A percentile compares a stretch with the other conserved stretches of the same genome.
These are phyloP conservation scores for Murraya paniculata DNA, from an alignment of 345 rosid genomes.

Conservation along the genomic window DNA sequence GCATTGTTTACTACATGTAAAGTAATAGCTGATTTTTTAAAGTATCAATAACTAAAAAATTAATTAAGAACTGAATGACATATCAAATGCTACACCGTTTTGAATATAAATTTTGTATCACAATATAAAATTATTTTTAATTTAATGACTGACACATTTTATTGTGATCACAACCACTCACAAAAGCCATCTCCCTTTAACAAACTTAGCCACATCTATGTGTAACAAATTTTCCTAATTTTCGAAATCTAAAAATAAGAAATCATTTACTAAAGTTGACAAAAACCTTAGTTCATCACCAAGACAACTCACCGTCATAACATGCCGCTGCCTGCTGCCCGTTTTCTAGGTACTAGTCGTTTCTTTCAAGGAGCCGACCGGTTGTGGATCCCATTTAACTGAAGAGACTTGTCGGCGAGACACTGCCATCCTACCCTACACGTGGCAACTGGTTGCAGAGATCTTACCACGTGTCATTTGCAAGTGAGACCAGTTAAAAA, in stretches of 20 bases:
- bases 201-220: too few species aligned
- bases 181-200: too few species aligned
- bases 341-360: conserved; percentile 19
- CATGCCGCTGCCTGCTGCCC: conserved; percentile 17
- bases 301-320: neutral
- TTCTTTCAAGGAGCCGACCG: neutral
- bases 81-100: too few species aligned
- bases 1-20: too few species aligned
- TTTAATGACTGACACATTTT: too few species aligned
- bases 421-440: neutral
- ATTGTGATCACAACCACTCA: too few species aligned
- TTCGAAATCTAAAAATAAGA: too few species aligned
- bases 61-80: too few species aligned
- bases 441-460: neutral
- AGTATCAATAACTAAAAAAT: too few species aligned
- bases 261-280: neutral
- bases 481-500: neutral
- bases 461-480: neutral
- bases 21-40: too few species aligned
- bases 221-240: neutral
- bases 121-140: too few species aligned
- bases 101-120: too few species aligned
- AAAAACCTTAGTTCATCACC: neutral
- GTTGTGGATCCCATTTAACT: neutral
- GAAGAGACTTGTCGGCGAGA: neutral